Percentiles rank a stretch among this genome's conserved stretches.
Conservation (phyloP, 192 early-diverging fungal species). For the Phlyctochytrium bullatum region DNA sequence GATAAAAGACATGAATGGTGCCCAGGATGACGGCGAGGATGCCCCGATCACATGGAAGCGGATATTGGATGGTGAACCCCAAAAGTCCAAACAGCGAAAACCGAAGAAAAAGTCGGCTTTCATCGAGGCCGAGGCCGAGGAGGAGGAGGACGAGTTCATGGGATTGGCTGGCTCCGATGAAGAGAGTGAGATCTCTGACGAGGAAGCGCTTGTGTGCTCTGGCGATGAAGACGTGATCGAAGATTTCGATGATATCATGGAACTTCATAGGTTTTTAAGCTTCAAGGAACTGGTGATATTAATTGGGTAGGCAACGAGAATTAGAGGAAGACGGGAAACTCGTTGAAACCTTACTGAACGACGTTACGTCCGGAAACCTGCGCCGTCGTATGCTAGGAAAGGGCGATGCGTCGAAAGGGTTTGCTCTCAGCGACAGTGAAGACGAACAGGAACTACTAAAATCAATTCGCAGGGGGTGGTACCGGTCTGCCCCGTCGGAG, state of each 20-base stretch:
- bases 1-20: neutral
- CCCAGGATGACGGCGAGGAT: slow-evolving; percentile 6
- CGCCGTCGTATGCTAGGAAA: slow-evolving; percentile 28
- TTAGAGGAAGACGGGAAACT: slow-evolving; percentile 26
- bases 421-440: slow-evolving; percentile 29
- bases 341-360: slow-evolving; percentile 29
- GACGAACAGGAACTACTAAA: slow-evolving; percentile 30
- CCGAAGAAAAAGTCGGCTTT: slow-evolving; percentile 23
- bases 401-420: slow-evolving; percentile 14
- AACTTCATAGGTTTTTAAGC: slow-evolving; percentile 21
- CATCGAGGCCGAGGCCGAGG: slow-evolving; percentile 24
- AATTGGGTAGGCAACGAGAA: slow-evolving; percentile 24
- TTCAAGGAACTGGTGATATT: neutral
- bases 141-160: slow-evolving; percentile 33
- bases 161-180: slow-evolving; percentile 35
- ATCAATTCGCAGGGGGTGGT: slow-evolving; percentile 9
- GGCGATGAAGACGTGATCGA: slow-evolving; percentile 28
- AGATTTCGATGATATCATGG: slow-evolving; percentile 31
- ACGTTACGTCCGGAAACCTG: slow-evolving; percentile 39
- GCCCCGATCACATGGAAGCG: neutral
- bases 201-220: slow-evolving; percentile 22
- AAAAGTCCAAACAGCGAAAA: neutral
- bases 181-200: slow-evolving; percentile 17
- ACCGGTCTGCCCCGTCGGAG: slow-evolving; percentile 13
- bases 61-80: neutral